phyloP scores from a whole-genome alignment of 192 early-diverging fungal genomes.

The Linnemannia hyalina region DNA sequence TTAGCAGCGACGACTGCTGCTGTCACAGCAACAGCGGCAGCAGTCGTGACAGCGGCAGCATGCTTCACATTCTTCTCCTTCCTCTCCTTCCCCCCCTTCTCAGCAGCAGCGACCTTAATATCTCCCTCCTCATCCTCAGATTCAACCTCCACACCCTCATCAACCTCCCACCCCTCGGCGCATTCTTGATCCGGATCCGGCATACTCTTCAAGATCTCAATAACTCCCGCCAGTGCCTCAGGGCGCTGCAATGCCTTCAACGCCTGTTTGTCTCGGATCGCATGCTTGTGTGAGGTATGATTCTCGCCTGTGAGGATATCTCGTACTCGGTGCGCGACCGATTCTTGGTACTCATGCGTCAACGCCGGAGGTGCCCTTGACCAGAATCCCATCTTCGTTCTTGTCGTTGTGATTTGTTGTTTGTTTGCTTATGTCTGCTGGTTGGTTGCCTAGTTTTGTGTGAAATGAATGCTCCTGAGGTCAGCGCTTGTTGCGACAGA shows the following conservation, averaged over 20 bases:
- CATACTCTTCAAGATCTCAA: conserved; percentile 58
- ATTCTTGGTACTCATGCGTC: conserved; percentile 55
- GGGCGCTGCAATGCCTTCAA: conserved; percentile 57
- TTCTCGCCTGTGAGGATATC: conserved; percentile 55
- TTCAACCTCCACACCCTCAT: conserved; percentile 26
- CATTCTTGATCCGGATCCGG: conserved; percentile 37
- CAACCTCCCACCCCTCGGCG: conserved; percentile 35
- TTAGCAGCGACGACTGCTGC: background rate
- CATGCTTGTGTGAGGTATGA: conserved; percentile 14
- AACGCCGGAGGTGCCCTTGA: conserved; percentile 30
- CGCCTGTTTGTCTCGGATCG: conserved; percentile 35
- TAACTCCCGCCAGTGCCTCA: conserved; percentile 40
- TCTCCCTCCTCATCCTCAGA: conserved; percentile 11
- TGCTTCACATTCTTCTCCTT: background rate
- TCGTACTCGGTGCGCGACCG: conserved; percentile 47
- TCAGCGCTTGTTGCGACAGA: too few species aligned
- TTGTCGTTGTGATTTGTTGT: background rate
- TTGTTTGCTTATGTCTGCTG: too few species aligned
- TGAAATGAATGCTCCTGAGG: too few species aligned
- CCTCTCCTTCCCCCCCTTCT: background rate
- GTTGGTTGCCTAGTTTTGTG: too few species aligned
- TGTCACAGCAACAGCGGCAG: background rate
- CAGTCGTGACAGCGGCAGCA: background rate
- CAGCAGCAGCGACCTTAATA: too few species aligned
- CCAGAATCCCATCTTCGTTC: conserved; percentile 37